Evolutionary conservation across 441 rosid genomes (phyloP).

Genomic region (Iberis amara): DNA sequence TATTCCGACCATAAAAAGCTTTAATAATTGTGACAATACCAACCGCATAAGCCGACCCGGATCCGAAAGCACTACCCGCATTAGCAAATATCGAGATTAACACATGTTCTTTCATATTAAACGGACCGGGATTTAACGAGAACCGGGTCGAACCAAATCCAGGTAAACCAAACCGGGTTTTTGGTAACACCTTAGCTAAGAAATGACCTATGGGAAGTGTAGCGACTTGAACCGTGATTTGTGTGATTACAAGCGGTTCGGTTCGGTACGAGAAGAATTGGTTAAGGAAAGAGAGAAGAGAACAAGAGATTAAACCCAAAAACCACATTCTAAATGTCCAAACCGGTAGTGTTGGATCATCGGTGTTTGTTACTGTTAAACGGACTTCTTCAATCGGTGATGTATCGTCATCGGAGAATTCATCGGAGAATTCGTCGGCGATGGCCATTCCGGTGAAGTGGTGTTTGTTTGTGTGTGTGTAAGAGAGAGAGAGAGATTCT

Average conservation of each 20-base stretch:
- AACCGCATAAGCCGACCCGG: slow-evolving; percentile 61
- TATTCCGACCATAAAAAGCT: slow-evolving; percentile 54
- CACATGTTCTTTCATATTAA: slow-evolving; percentile 70
- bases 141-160: slow-evolving; percentile 35
- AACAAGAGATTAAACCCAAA: slow-evolving; percentile 51
- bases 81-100: slow-evolving; percentile 75
- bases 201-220: slow-evolving; percentile 63
- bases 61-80: slow-evolving; percentile 54
- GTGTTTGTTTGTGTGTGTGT: slow-evolving; percentile 7
- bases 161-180: slow-evolving; percentile 27
- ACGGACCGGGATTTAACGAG: slow-evolving; percentile 72
- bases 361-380: slow-evolving; percentile 51
- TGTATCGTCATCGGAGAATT: slow-evolving; percentile 35
- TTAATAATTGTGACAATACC: slow-evolving; percentile 53
- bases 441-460: slow-evolving; percentile 26
- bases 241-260: slow-evolving; percentile 49
- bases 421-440: slow-evolving; percentile 14
- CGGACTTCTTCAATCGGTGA: slow-evolving; percentile 71
- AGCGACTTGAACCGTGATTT: slow-evolving; percentile 60
- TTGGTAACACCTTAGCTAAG: slow-evolving; percentile 50
- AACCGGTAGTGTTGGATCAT: slow-evolving; percentile 61
- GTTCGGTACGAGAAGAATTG: slow-evolving; percentile 72
- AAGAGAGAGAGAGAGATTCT: not conserved
- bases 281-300: slow-evolving; percentile 68
- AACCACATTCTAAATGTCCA: slow-evolving; percentile 79